Evolutionary conservation across 176 grass and related monocot genomes (phyloP), one percentile per base, ranked within the genome.

Genomic region (Aegilops longissima): DNA sequence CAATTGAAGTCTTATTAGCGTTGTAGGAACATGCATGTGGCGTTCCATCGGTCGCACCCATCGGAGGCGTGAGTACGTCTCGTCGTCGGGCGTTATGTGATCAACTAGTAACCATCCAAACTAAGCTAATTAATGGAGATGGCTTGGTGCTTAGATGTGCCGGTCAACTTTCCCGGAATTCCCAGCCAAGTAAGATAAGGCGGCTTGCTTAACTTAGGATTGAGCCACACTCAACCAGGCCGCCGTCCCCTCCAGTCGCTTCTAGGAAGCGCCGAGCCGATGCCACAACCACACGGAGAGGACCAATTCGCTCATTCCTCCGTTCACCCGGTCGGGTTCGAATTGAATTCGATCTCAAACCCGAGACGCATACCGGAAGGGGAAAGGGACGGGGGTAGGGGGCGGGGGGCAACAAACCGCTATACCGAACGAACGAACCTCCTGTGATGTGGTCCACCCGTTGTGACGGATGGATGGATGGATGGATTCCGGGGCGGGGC

Each of bases 131-230:
- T 65, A 77, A 77, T 20, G 45, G 4, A 17, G 47, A 42, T 40
- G 77, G 77, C 77, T 85, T 85, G 12, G 18, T 21, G 9, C 82
- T 61, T 80, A 29, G 69, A 59, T 39, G 31, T 4, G 17, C 2
- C 13, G 85, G 70, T 88, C 82, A 91, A 88, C 81, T 82, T 40
- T 40, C 77, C 77, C 54, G 16, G 73, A 79, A 51, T 80, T 80
- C 17, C 62, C 33, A 81, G 17, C 6, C 39, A 88, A 91, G 80
- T 74, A 68, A 84, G 69, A 68, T 70, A 70, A 80, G 47, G 64
- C 79, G 74, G 73, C 61, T 84, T 61, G 35, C 84, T 79, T 45
- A 31, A 30, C 77, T 76, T 47, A 18, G 12, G 76, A 70, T 30
- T 45, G 62, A 44, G 24, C 70, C 31, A 27, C 65, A 59, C 75